Evolutionary conservation across 495 filamentous ascomycete genomes (phyloP).

Genomic region (Penicillium cataractarum): DNA sequence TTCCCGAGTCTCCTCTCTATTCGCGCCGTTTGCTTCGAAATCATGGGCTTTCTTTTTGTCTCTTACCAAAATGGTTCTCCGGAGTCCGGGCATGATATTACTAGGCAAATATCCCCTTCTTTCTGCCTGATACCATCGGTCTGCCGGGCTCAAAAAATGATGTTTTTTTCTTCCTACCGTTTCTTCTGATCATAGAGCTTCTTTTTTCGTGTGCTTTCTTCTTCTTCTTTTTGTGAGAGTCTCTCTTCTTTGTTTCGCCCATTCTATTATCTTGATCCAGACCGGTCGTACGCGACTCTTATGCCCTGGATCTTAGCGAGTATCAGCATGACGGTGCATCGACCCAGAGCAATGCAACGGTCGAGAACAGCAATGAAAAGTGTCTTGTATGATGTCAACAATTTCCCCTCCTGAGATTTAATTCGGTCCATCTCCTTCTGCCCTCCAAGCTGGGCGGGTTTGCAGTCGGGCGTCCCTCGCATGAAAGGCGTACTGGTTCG

Average conservation of each 20-base stretch:
- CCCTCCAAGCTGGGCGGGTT: not conserved
- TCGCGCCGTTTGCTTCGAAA: slow-evolving; percentile 26
- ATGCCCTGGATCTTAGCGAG: slow-evolving; percentile 25
- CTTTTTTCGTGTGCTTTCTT: slow-evolving; percentile 27
- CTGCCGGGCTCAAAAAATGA: slow-evolving; percentile 36
- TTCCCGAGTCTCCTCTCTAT: slow-evolving; percentile 12
- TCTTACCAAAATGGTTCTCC: slow-evolving; percentile 35
- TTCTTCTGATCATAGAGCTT: slow-evolving; percentile 42
- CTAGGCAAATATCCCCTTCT: slow-evolving; percentile 37
- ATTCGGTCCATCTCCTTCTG: not conserved
- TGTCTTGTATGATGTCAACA: slow-evolving; percentile 25
- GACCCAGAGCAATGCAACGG: slow-evolving; percentile 22
- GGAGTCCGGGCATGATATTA: slow-evolving; percentile 48
- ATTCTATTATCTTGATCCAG: slow-evolving; percentile 15
- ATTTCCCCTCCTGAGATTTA: not conserved
- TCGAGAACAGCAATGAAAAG: slow-evolving; percentile 21
- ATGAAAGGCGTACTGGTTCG: not conserved
- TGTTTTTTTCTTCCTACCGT: slow-evolving; percentile 19
- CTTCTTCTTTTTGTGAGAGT: slow-evolving; percentile 17
- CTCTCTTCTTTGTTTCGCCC: slow-evolving; percentile 12
- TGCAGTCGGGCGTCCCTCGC: not conserved
- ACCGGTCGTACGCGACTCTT: slow-evolving; percentile 14
- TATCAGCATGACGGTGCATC: slow-evolving; percentile 24
- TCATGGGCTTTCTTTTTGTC: slow-evolving; percentile 31
- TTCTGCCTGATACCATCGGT: slow-evolving; percentile 39